Conservation (phyloP, 2,329 filamentous ascomycete genomes). For the Fusarium graminum region DNA sequence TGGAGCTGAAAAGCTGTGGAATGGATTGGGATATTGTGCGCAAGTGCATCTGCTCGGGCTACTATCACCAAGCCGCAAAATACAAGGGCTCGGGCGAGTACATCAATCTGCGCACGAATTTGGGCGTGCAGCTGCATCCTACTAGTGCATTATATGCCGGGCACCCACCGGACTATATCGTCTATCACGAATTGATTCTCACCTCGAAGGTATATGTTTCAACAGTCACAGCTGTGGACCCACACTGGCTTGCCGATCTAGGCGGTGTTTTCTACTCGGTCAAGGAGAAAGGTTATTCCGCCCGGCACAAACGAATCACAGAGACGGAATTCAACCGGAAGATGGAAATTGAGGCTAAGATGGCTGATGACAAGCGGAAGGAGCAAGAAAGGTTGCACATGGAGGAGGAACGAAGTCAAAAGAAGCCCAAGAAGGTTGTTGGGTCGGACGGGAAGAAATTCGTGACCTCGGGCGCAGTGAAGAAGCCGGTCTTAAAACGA, state of each 20-base stretch:
- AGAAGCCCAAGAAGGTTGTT: constrained; percentile 56
- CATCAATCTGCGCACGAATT: constrained; percentile 93
- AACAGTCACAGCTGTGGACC: constrained; percentile 94
- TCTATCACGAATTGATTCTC: constrained; percentile 97
- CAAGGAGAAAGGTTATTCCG: constrained; percentile 96
- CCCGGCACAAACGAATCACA: constrained; percentile 84
- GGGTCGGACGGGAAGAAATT: constrained; percentile 65
- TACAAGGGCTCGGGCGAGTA: constrained; percentile 98
- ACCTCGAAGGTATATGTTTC: constrained; percentile 99
- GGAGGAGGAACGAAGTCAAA: constrained; percentile 61
- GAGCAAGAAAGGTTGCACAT: constrained; percentile 69
- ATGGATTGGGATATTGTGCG: constrained; percentile 97
- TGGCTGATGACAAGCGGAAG: constrained; percentile 84
- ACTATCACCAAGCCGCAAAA: constrained; percentile 97
- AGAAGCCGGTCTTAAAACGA: constrained; percentile 70
- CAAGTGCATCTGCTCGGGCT: constrained; percentile 96
- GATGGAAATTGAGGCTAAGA: constrained; percentile 93
- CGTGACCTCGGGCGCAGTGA: constrained; percentile 71
- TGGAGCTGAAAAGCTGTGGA: constrained; percentile 87
- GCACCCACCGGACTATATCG: constrained; percentile 94
- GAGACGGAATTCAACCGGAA: constrained; percentile 93
- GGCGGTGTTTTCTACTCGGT: constrained; percentile 97
- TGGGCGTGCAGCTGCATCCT: constrained; percentile 93
- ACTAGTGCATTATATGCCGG: constrained; percentile 95
- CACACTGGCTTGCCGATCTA: constrained; percentile 95